Base-by-base conservation (phyloP, 1,284 basidiomycete species). In the Cutaneotrichosporon arboriforme region DNA sequence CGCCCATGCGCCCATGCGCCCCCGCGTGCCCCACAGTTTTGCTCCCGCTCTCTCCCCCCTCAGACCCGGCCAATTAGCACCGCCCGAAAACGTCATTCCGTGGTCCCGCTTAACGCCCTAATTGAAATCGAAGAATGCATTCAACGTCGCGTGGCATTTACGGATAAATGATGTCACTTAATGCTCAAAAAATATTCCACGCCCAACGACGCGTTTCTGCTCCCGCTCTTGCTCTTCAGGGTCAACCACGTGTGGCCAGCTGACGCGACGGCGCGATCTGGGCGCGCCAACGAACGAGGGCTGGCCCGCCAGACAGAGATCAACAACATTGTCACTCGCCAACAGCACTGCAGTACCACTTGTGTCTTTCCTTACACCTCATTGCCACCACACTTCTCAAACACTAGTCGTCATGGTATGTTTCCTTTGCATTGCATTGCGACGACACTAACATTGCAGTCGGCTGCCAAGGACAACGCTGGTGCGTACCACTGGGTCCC, bases 401-500 rank as follows among this genome's bases (percentile, higher is more conserved):
- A 14, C 39, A 49, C 33, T 18, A 23, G 37, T 34, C 36, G 33
- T 44, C 46, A 43, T 51, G 49, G 26, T 35, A n/a, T 36, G 46
- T 31, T 36, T 22, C 1, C 9, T n/a, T 31, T 8, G 26, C 14
- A 5, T 38, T 26, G 14, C 20, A 18, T 13, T 5, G 22, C 4
- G 26, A 31, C 26, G 10, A 31, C 26, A 37, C 57, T 52, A 17
- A 58, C 50, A 1, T 31, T 31, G 14, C 57, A 59, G 57, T 59
- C 57, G 12, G 54, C 57, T 42, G 51, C 57, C 23, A 59, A 59
- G 17, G 18, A 39, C 57, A 59, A 59, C 57, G 57, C 57, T 36
- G 57, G 57, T 59, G 31, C 35, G 57, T 59, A 1, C 13, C 7
- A n/a, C n/a, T n/a, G n/a, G n/a, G n/a, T n/a, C n/a, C n/a, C n/a